phyloP scores from a whole-genome alignment of 2,329 filamentous ascomycete species.

The Eutypella sp. region DNA sequence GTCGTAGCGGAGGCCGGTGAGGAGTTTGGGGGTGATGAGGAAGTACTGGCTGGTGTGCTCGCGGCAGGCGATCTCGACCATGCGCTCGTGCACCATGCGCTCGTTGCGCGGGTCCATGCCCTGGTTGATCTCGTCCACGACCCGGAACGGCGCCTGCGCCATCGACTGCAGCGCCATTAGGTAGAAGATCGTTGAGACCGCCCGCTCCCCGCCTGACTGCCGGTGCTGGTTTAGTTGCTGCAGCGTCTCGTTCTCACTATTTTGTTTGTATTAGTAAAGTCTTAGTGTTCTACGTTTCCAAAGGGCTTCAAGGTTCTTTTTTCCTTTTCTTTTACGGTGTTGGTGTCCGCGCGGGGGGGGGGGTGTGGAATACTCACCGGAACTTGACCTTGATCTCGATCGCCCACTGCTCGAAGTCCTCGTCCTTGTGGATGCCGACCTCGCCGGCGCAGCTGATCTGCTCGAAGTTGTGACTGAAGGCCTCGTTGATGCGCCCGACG shows the following conservation, averaged over 20 bases:
- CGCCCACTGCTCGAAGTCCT: slow-evolving; percentile 91
- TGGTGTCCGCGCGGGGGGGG: not conserved
- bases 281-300: too few relatives aligned
- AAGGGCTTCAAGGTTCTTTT: too few relatives aligned
- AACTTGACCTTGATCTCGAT: slow-evolving; percentile 95
- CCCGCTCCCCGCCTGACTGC: slow-evolving; percentile 92
- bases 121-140: slow-evolving; percentile 99
- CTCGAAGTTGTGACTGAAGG: slow-evolving; percentile 89
- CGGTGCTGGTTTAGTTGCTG: slow-evolving; percentile 85
- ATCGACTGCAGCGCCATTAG: slow-evolving; percentile 96
- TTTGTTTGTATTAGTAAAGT: slow-evolving; percentile 12
- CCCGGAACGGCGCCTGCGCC: slow-evolving; percentile 90
- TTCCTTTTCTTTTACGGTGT: too few relatives aligned
- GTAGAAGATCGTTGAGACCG: slow-evolving; percentile 97
- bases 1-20: slow-evolving; percentile 81
- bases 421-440: slow-evolving; percentile 80
- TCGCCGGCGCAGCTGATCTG: slow-evolving; percentile 93
- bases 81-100: slow-evolving; percentile 93
- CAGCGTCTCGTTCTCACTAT: slow-evolving; percentile 72
- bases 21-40: slow-evolving; percentile 92
- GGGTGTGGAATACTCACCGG: slow-evolving; percentile 52
- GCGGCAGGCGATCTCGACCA: slow-evolving; percentile 94
- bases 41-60: slow-evolving; percentile 85
- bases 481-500: slow-evolving; percentile 76
- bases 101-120: slow-evolving; percentile 99